Evolutionary conservation across 192 early-diverging fungal genomes (phyloP).

Genomic region (Allomyces macrogynus): DNA sequence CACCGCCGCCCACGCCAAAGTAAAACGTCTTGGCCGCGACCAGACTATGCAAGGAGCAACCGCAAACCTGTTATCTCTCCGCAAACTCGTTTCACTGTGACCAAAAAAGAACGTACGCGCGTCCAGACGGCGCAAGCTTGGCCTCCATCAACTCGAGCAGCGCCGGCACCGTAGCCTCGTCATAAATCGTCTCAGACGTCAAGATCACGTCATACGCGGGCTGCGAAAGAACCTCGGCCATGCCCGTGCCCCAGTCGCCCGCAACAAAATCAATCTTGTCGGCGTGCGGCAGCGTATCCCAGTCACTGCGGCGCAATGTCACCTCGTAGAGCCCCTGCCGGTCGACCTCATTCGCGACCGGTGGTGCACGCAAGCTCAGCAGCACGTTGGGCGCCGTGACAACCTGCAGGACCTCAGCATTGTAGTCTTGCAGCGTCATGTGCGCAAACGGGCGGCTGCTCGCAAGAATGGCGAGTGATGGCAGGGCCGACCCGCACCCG

Average conservation of each 20-base stretch:
- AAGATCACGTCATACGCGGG: conserved; percentile 23
- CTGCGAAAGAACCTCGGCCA: background rate
- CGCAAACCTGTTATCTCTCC: too few relatives aligned
- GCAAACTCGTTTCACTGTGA: too few relatives aligned
- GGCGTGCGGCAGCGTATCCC: background rate
- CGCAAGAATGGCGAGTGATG: conserved; percentile 18
- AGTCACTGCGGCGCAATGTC: conserved; percentile 4
- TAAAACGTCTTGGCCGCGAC: conserved; percentile 30
- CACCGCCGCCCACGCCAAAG: conserved; percentile 29
- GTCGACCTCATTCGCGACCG: conserved; percentile 1
- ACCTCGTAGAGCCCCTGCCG: conserved; percentile 7
- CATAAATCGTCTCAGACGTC: conserved; percentile 32
- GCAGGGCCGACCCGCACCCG: conserved; percentile 25
- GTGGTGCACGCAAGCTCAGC: conserved; percentile 14
- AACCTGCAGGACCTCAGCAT: conserved; percentile 22
- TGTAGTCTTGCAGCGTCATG: conserved; percentile 35
- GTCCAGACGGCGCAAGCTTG: background rate
- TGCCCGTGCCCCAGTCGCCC: conserved; percentile 13
- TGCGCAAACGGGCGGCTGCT: conserved; percentile 5
- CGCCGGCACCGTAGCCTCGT: conserved; percentile 7
- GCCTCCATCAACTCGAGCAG: background rate
- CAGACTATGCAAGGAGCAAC: conserved; percentile 1
- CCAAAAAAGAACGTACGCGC: too few relatives aligned
- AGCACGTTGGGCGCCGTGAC: conserved; percentile 31
- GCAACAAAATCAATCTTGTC: conserved; percentile 9